Evolutionary conservation across 1,284 basidiomycete species (phyloP).

Genomic region (Filobasidium uniguttulatum): DNA sequence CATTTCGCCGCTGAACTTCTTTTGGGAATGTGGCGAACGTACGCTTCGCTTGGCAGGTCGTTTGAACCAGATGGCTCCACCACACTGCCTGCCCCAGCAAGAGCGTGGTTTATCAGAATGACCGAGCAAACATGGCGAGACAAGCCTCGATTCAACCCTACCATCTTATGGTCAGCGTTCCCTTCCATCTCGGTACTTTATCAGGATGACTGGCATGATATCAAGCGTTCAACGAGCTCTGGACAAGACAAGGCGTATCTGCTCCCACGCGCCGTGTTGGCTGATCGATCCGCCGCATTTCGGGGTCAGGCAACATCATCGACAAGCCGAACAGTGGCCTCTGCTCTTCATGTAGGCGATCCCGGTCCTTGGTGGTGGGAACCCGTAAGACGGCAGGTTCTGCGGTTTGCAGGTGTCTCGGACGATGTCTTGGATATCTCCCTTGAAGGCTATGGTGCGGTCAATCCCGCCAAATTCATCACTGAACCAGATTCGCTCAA

Average conservation of each 20-base stretch:
- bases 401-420: slow-evolving; percentile 48
- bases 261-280: slow-evolving; percentile 42
- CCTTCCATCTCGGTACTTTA: slow-evolving; percentile 47
- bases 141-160: slow-evolving; percentile 31
- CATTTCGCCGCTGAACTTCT: slow-evolving; percentile 66
- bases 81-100: slow-evolving; percentile 24
- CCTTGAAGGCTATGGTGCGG: slow-evolving; percentile 32
- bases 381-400: slow-evolving; percentile 47
- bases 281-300: slow-evolving; percentile 60
- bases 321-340: slow-evolving; percentile 50
- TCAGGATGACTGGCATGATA: slow-evolving; percentile 53
- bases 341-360: slow-evolving; percentile 37
- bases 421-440: slow-evolving; percentile 31
- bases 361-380: slow-evolving; percentile 53
- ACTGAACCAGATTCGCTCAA: slow-evolving; percentile 9
- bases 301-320: slow-evolving; percentile 49
- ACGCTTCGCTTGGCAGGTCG: slow-evolving; percentile 39
- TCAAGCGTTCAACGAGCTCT: slow-evolving; percentile 27
- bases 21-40: slow-evolving; percentile 57
- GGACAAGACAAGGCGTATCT: slow-evolving; percentile 35
- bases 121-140: slow-evolving; percentile 32
- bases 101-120: slow-evolving; percentile 35
- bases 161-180: slow-evolving; percentile 32
- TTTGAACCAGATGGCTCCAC: slow-evolving; percentile 28
- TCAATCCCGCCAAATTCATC: slow-evolving; percentile 21